Evolutionary conservation across 345 rosid species (phyloP), one percentile per base, ranked within the genome.

Genomic region (Salix exigua): DNA sequence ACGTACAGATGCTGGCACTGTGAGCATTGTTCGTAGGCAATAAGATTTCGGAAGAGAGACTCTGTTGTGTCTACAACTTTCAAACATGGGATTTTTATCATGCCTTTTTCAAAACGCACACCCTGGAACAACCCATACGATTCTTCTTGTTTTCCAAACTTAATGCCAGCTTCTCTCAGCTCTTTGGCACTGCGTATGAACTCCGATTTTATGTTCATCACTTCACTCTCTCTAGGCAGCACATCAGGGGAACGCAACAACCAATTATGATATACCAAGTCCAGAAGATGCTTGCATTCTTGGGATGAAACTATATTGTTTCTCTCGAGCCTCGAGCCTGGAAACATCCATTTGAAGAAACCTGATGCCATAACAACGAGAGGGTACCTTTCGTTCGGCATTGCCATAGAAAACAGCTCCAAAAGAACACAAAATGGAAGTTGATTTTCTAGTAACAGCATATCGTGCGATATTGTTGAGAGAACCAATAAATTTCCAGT

Each of bases 81-180:
- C 38, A 66, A 46, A 16, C 25, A 4, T 26, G 82, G 79, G 55
- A 82, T 82, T 25, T 70, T 55, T 21, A 82, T 1, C 35, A 28
- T 28, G 4, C 74, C 85, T 9, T 75, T n/a, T 37, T 75, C 37
- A 33, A 66, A 82, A 58, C 28, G 30, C 4, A 71, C 70, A 23
- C 72, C 77, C 3, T 9, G 17, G 26, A 82, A 67, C 35, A 69
- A 28, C 35, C 17, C 40, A 1, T 16, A 0, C 5, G 14, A 4
- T 4, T 25, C 55, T 30, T 50, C 51, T 2, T 21, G 73, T 18
- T 6, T 40, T 67, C 28, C 19, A 64, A 77, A 63, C 21, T 26
- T 61, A 51, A 82, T 69, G 70, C 83, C 86, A 7, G 74, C 77
- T 30, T 79, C 75, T 40, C 30, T 11, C 5, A 83, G 72, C 83